Evolutionary conservation across 176 grass and related monocot species (phyloP), one percentile per base, ranked within the genome.

Genomic region (Oryza glaberrima): DNA sequence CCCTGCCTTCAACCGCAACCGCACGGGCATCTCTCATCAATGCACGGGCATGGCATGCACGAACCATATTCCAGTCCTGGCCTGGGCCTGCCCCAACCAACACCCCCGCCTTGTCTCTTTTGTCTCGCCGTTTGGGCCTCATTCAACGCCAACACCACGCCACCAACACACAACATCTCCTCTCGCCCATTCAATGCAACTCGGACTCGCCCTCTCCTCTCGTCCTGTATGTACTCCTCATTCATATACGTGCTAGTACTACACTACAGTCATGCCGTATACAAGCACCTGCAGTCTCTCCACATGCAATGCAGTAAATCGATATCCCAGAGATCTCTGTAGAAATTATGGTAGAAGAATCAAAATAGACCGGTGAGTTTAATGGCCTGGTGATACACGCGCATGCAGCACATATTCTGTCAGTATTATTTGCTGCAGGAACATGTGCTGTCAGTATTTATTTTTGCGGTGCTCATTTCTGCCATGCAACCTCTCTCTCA

Each of bases 61-160:
- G 14, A 52, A 11, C 73, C 75, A 43, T 36, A 41, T 36, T 41
- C 30, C 30, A 32, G 16, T 38, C 73, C 73, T 49, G 73, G 26
- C 28, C 72, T 75, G 7, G 9, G 9, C 9, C 43, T 44, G 43
- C 46, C 45, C 49, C 73, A 13, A 60, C 35, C 49, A 76, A 56
- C 28, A 8, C 17, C 28, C 28, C 48, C 14, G 72, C 19, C 72
- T 77, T 84, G 82, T 77, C 82, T 77, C 82, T 84, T 56, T 30
- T 77, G 82, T 84, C 73, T 84, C 73, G 73, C 72, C 38, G 44
- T 81, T 69, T 51, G 10, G 11, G 76, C 76, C 76, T 78, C 56
- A 32, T 45, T 72, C 70, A 72, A 46, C 58, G n/a, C 35, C n/a
- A 23, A 11, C 58, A 23, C 54, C 54, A 11, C 6, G 54, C 52